Evolutionary conservation across 2,329 filamentous ascomycete species (phyloP), one percentile per base, ranked within the genome.

Genomic region (Penicillium capsulatum): DNA sequence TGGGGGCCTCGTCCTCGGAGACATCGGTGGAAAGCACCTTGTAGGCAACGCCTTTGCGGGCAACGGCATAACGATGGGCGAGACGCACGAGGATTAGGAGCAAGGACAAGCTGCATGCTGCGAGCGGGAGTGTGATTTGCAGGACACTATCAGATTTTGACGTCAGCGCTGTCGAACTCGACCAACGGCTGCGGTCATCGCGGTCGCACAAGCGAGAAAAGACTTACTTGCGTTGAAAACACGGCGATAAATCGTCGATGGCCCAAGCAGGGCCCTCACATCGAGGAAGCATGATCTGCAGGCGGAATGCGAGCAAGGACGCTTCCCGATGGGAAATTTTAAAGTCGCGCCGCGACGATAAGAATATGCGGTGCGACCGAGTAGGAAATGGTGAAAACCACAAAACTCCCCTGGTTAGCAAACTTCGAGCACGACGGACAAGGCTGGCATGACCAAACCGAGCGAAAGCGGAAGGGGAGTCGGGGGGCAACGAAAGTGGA

Each of bases 61-160:
- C 70, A 51, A 70, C 68, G 48, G 74, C 63, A 46, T 72, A 70
- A 41, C 75, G 75, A 44, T 72, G 70, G 48, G 80, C 63, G 53
- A 75, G 69, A 58, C 83, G 79, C 53, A 75, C 60, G 14, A 75
- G 53, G 40, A 95, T 76, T 52, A 81, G 73, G 36, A 85, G 61
- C 50, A 90, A 63, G 5, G 92, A 97, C 17, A 84, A 54, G 47
- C 68, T 75, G 64, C 89, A 79, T 42, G 84, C 73, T 45, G 82
- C 68, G 45, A 92, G 71, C 38, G 92, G 92, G 38, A 97, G 74
- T 32, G 94, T 72, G 45, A 86, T 80, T 65, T 86, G 83, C 38
- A 94, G 77, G 64, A 86, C 90, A 64, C 86, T 91, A 61, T 44
- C 34, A 48, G 44, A 38, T 35, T 38, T 22, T 31, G 32, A 30